Conservation (phyloP, 2,329 filamentous ascomycete genomes). For the Sphaerulina musiva region DNA sequence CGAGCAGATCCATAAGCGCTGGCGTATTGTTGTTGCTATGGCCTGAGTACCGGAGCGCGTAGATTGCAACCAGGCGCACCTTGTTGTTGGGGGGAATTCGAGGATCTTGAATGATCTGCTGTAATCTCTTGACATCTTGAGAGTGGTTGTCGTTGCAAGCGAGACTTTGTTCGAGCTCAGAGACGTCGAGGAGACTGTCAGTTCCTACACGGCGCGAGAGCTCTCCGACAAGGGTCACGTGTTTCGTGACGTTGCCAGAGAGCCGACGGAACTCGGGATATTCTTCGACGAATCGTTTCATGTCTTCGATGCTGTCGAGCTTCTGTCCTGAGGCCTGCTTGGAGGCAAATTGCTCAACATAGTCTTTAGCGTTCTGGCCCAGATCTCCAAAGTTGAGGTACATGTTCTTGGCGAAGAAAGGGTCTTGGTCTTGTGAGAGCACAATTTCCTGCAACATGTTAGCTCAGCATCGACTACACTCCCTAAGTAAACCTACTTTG, state of each 20-base stretch:
- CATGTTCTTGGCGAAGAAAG: slow-evolving; percentile 99
- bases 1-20: slow-evolving; percentile 78
- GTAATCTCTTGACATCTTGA: slow-evolving; percentile 83
- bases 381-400: slow-evolving; percentile 95
- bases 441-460: slow-evolving; percentile 68
- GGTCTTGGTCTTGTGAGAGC: slow-evolving; percentile 91
- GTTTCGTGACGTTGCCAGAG: slow-evolving; percentile 96
- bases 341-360: slow-evolving; percentile 95
- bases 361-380: slow-evolving; percentile 95
- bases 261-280: slow-evolving; percentile 97
- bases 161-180: slow-evolving; percentile 91
- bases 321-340: slow-evolving; percentile 96
- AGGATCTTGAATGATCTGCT: slow-evolving; percentile 76
- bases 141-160: slow-evolving; percentile 95
- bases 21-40: slow-evolving; percentile 76
- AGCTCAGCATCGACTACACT: not conserved
- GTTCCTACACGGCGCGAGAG: slow-evolving; percentile 79
- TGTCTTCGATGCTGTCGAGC: slow-evolving; percentile 93
- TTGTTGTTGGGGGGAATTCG: slow-evolving; percentile 75
- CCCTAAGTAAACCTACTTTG: slow-evolving; percentile 17
- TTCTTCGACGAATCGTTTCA: slow-evolving; percentile 99
- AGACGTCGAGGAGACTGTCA: slow-evolving; percentile 87
- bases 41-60: slow-evolving; percentile 85
- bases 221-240: slow-evolving; percentile 92
- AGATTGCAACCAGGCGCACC: slow-evolving; percentile 83